Percentiles rank a stretch among this genome's conserved stretches.
Evolutionary conservation across 768 basidiomycete species (phyloP).

Genomic region (Russula sp.): DNA sequence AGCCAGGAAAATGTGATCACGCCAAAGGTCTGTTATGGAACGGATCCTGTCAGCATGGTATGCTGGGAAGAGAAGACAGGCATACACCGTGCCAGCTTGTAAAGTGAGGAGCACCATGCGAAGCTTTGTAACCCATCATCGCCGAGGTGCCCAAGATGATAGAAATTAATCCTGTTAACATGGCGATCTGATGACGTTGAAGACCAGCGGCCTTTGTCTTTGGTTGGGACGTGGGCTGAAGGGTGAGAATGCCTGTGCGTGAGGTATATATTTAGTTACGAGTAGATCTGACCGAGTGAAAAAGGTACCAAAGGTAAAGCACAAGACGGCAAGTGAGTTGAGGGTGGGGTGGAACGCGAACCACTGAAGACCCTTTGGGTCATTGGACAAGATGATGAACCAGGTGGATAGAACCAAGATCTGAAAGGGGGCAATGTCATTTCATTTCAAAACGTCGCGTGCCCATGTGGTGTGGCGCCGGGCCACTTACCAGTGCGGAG

Average conservation of each 20-base stretch:
- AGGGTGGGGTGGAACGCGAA: slow-evolving; percentile 62
- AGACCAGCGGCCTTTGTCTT: slow-evolving; percentile 61
- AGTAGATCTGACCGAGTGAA: background rate
- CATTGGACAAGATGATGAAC: slow-evolving; percentile 37
- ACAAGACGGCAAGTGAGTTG: slow-evolving; percentile 47
- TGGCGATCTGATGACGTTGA: slow-evolving; percentile 58
- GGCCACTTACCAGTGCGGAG: slow-evolving; percentile 6
- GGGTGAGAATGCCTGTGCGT: slow-evolving; percentile 57
- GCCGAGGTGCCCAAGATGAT: slow-evolving; percentile 55
- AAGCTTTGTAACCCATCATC: slow-evolving; percentile 54
- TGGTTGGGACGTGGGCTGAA: slow-evolving; percentile 65
- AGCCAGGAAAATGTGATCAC: slow-evolving; percentile 57
- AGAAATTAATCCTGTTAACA: slow-evolving; percentile 49
- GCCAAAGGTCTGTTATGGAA: slow-evolving; percentile 47
- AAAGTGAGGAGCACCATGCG: slow-evolving; percentile 48
- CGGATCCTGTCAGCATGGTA: background rate
- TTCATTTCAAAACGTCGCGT: background rate
- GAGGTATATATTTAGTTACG: background rate
- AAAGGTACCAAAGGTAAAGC: slow-evolving; percentile 54
- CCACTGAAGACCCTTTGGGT: slow-evolving; percentile 45
- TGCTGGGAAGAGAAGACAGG: background rate
- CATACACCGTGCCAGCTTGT: slow-evolving; percentile 71
- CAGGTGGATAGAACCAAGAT: slow-evolving; percentile 33
- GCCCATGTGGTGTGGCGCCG: too few relatives aligned
- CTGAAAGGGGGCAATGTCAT: background rate